Base-by-base conservation (phyloP, 2,329 filamentous ascomycete genomes). In the Thielaviopsis punctulata region DNA sequence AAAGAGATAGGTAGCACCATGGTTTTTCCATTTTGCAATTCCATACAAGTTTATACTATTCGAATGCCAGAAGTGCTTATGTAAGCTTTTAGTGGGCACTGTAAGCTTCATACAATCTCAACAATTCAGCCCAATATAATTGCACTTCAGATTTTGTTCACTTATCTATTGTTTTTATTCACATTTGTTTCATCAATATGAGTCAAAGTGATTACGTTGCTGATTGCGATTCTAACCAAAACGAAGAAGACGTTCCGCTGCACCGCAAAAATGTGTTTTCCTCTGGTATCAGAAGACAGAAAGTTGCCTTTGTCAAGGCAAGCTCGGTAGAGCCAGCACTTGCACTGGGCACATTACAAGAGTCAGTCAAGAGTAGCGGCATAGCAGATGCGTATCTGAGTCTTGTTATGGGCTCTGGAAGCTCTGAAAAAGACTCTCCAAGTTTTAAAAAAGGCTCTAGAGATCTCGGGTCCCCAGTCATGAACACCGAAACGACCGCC, bases 361-460 rank as follows among this genome's bases (percentile, higher is more conserved):
- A 13, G 18, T n/a, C 36, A 48, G 43, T 18, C 44, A n/a, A 49
- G 27, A 27, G 22, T 24, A 22, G 41, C 51, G 18, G 22, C 30
- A 36, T 55, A 10, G 23, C 56, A 3, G 77, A 85, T 52, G 65
- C 77, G 45, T 86, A 87, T 59, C 72, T 85, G 23, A 76, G 73
- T 55, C 72, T 86, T 54, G 82, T 86, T 19, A 66, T 84, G n/a
- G 69, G 70, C 1, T 69, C 70, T 7, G 44, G n/a, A n/a, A n/a
- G n/a, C n/a, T n/a, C n/a, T n/a, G n/a, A n/a, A 54, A 13, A n/a
- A n/a, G n/a, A n/a, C 43, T 55, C 21, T 24, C 30, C 25, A 19
- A 54, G 6, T 18, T n/a, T n/a, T n/a, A n/a, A n/a, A n/a, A n/a
- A n/a, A n/a, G n/a, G n/a, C 4, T 36, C 15, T 7, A 49, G 49